phyloP scores from a whole-genome alignment of 176 grass and related monocot genomes.

The Poa pratensis region DNA sequence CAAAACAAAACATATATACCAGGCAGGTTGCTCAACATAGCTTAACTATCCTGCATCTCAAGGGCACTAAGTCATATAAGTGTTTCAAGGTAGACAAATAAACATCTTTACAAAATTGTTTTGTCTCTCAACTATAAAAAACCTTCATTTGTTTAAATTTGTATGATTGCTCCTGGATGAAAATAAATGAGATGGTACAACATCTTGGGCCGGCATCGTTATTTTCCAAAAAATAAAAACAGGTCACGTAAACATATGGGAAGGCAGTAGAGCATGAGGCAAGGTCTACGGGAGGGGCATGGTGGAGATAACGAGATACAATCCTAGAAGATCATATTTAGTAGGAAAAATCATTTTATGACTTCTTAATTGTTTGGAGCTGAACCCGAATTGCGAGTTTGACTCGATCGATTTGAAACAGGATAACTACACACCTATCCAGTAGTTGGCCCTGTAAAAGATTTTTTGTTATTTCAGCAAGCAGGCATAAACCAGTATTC shows the following conservation, averaged over 20 bases:
- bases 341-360: neutral
- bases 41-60: neutral
- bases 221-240: conserved; percentile 16
- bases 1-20: neutral
- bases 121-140: conserved; percentile 9
- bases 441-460: no score
- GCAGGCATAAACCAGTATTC: neutral
- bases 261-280: neutral
- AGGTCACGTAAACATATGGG: neutral
- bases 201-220: neutral
- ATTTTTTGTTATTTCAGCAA: neutral
- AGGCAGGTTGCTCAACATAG: neutral
- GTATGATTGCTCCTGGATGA: neutral
- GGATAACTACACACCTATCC: neutral
- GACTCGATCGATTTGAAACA: neutral
- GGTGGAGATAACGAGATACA: no score
- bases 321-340: neutral
- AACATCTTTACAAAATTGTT: neutral
- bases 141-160: conserved; percentile 1
- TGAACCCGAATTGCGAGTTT: no score
- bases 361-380: neutral
- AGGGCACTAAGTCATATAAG: neutral
- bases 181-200: conserved; percentile 16
- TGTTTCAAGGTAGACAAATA: neutral
- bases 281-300: neutral